Evolutionary conservation across 257 asterid species (phyloP).

Genomic region (Coffea canephora): DNA sequence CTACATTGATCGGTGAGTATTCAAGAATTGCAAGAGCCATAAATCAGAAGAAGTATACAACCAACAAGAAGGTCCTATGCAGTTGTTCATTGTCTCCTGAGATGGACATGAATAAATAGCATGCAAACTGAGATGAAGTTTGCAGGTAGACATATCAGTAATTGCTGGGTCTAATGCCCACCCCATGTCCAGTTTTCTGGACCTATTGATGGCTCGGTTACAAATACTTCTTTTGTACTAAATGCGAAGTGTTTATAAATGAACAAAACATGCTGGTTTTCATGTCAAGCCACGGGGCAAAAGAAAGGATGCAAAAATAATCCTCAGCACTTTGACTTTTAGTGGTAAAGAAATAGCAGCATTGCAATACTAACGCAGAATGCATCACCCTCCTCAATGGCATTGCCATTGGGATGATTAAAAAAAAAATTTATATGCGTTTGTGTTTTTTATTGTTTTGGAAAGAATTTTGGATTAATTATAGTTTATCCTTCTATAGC

Average conservation of each 20-base stretch:
- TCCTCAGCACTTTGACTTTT: background rate
- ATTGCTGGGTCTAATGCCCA: background rate
- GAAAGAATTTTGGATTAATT: too few relatives aligned
- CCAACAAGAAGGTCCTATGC: background rate
- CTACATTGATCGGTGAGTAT: background rate
- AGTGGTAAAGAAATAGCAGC: too few relatives aligned
- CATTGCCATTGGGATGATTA: background rate
- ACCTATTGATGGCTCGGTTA: background rate
- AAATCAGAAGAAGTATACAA: background rate
- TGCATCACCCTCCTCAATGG: background rate
- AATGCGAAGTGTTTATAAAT: background rate
- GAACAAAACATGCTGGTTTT: background rate
- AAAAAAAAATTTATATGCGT: too few relatives aligned
- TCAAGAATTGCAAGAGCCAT: background rate
- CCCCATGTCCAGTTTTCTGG: background rate
- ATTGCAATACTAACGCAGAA: background rate
- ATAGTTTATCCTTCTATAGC: too few relatives aligned
- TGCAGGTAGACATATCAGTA: constrained; percentile 1
- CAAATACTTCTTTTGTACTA: background rate
- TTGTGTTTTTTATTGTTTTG: too few relatives aligned
- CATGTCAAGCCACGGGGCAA: background rate
- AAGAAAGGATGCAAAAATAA: background rate
- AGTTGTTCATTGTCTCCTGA: background rate
- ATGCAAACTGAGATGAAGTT: background rate
- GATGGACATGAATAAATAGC: constrained; percentile 1